Evolutionary conservation across 1,139 yeast genomes (phyloP).

Genomic region (Sugiyamaella castrensis): DNA sequence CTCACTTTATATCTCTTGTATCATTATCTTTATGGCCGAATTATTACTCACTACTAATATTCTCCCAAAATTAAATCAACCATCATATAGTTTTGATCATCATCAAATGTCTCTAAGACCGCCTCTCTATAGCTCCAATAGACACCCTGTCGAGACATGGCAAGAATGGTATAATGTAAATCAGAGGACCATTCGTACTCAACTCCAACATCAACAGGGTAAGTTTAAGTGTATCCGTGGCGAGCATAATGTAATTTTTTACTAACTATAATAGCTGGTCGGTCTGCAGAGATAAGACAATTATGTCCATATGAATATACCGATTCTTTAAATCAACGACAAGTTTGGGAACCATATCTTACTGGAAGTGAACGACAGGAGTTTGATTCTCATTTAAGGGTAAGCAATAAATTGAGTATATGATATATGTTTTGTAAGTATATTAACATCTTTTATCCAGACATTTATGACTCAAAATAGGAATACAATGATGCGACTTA

Average conservation of each 20-base stretch:
- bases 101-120: conserved; percentile 21
- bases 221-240: background rate
- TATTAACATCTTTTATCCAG: conserved; percentile 13
- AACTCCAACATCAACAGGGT: conserved; percentile 16
- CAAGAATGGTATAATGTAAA: conserved; percentile 35
- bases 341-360: conserved; percentile 36
- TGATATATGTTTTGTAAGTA: background rate
- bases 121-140: conserved; percentile 28
- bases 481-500: conserved; percentile 29
- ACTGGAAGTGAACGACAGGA: conserved; percentile 35
- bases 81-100: background rate
- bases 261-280: conserved; percentile 1
- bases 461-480: conserved; percentile 32
- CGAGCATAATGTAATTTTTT: background rate
- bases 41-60: too few relatives aligned
- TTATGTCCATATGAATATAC: conserved; percentile 36
- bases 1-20: too few relatives aligned
- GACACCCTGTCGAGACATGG: conserved; percentile 38
- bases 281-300: conserved; percentile 23
- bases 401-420: conserved; percentile 17
- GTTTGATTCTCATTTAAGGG: conserved; percentile 33
- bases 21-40: too few relatives aligned
- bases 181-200: conserved; percentile 22
- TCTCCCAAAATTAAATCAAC: too few relatives aligned
- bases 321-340: conserved; percentile 35